phyloP scores from a whole-genome alignment of 495 filamentous ascomycete genomes.

The Penicillium lividum region DNA sequence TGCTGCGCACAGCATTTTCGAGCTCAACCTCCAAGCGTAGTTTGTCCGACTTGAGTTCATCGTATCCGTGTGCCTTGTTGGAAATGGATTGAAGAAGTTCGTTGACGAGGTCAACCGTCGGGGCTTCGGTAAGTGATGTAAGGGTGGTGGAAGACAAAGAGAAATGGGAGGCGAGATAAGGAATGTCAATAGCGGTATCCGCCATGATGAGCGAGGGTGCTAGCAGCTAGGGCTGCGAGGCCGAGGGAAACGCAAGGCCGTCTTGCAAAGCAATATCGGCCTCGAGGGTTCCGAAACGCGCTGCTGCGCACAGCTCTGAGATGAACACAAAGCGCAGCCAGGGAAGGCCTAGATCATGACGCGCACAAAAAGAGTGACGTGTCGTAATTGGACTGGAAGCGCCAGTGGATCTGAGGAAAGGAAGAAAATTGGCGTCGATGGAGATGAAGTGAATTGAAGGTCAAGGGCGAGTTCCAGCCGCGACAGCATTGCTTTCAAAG shows the following conservation, averaged over 20 bases:
- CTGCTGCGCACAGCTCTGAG: slow-evolving; percentile 24
- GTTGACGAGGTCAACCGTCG: slow-evolving; percentile 75
- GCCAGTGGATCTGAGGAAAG: not conserved
- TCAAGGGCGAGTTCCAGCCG: not conserved
- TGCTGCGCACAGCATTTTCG: slow-evolving; percentile 78
- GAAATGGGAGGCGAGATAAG: slow-evolving; percentile 74
- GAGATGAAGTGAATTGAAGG: not conserved
- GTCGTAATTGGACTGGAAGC: not conserved
- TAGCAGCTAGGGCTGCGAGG: slow-evolving; percentile 1
- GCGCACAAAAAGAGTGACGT: slow-evolving; percentile 8
- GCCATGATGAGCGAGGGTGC: slow-evolving; percentile 60
- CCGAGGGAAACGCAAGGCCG: not conserved
- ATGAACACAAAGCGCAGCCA: slow-evolving; percentile 27
- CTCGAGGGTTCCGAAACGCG: slow-evolving; percentile 15
- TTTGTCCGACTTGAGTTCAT: slow-evolving; percentile 78
- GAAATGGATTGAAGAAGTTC: slow-evolving; percentile 66
- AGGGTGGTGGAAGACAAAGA: slow-evolving; percentile 69
- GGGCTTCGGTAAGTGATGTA: slow-evolving; percentile 63
- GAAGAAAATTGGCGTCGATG: not conserved
- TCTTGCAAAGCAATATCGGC: slow-evolving; percentile 3
- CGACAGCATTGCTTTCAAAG: slow-evolving; percentile 2
- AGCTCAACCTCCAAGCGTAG: slow-evolving; percentile 87
- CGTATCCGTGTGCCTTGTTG: slow-evolving; percentile 74
- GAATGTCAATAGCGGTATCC: slow-evolving; percentile 69
- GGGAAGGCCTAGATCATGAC: slow-evolving; percentile 25